phyloP scores from a whole-genome alignment of 176 grass and related monocot genomes.

The Pontederia paniculata region DNA sequence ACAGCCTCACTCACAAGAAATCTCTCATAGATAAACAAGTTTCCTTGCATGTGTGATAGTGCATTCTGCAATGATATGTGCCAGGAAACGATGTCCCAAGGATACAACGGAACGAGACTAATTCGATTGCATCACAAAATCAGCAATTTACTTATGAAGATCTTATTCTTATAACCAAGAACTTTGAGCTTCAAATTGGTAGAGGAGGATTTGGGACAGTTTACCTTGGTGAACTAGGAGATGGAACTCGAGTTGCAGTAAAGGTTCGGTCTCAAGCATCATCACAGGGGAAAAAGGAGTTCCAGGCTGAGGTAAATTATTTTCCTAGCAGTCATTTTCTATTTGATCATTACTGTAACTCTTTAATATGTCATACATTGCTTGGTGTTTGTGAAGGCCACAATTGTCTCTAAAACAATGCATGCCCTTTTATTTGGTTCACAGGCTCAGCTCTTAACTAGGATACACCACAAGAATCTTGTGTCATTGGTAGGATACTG shows the following conservation, averaged over 20 bases:
- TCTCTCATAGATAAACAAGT: no score
- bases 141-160: constrained; percentile 18
- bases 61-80: no score
- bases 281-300: constrained; percentile 25
- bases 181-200: constrained; percentile 16
- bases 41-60: no score
- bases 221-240: constrained; percentile 13
- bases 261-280: constrained; percentile 18
- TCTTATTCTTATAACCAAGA: constrained; percentile 21
- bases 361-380: neutral
- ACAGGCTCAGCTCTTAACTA: neutral
- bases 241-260: constrained; percentile 29
- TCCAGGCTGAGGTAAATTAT: constrained; percentile 19
- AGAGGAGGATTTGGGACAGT: constrained; percentile 29
- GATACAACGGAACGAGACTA: neutral
- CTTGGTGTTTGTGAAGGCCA: neutral
- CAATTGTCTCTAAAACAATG: neutral
- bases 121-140: neutral
- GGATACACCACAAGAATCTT: constrained; percentile 7
- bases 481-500: neutral
- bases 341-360: neutral
- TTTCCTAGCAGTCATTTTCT: neutral
- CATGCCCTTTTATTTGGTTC: neutral
- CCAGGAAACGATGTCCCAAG: neutral
- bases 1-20: no score